Base-by-base conservation (phyloP, 192 early-diverging fungal genomes). In the Umbelopsis sp. region DNA sequence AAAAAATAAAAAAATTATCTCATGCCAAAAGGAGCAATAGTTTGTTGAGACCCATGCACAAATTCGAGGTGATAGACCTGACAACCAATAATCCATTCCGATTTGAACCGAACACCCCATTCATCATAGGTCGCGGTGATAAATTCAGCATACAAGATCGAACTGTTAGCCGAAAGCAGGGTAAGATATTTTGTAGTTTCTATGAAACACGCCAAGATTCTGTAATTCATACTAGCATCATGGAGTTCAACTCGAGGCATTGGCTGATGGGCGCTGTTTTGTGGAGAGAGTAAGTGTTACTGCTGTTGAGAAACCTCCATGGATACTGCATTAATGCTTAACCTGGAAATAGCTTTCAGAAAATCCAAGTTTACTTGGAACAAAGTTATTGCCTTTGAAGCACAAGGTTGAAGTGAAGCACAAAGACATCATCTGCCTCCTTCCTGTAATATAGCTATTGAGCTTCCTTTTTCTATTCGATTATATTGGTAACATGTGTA, bases 91-190 rank as follows among this genome's bases (percentile, higher is more conserved):
- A 62, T 10, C 1, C 16, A 32, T 34, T 29, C 16, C 16, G 3
- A 34, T 34, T 62, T 22, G 54, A 32, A 6, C 29, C 54, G 10
- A 7, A 62, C 17, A 4, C 26, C 10, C 26, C 56, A 2, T 29
- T 62, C 4, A 36, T 62, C 24, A 12, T 62, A n/a, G 56, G 56
- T 62, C 56, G 56, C 31, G 56, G 56, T 20, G 56, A 62, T 4
- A 31, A 31, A 11, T 62, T 62, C 20, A 31, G 31, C n/a, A 62
- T 62, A 34, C 56, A 62, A n/a, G 56, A 62, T 62, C 56, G 56
- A 11, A 62, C 56, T 36, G 56, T 62, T 11, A 62, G 56, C 20
- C 56, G 56, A 2, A 62, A 62, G 56, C 56, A 62, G 31, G 31
- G 56, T 62, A 34, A 62, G 56, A 21, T 49, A 0, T 62, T 14